Evolutionary conservation across 306 rosid genomes (phyloP).

Genomic region (Medicago truncatula): MtrunA17r5.0-ANR NC_053049.1:34630501-34631000

Average conservation of each 20-base stretch:
- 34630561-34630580: no score
- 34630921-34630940: conserved; percentile 35
- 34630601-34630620: no score
- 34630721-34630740: not conserved
- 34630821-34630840: not conserved
- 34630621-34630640: no score
- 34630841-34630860: conserved; percentile 72
- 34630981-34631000: conserved; percentile 8
- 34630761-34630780: not conserved
- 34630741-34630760: not conserved
- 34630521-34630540: no score
- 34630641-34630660: no score
- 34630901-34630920: not conserved
- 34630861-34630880: conserved; percentile 52
- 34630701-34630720: no score
- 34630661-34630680: no score
- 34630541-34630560: no score
- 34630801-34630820: conserved; percentile 21
- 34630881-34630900: conserved; percentile 26
- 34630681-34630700: no score
- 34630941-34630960: conserved; percentile 48
- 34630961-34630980: conserved; percentile 31
- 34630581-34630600: no score
- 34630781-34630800: conserved; percentile 17
- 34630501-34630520: no score